These are phyloP conservation scores for Manihot esculenta DNA, from an alignment of 441 rosid species.

Conservation along the genomic window DNA sequence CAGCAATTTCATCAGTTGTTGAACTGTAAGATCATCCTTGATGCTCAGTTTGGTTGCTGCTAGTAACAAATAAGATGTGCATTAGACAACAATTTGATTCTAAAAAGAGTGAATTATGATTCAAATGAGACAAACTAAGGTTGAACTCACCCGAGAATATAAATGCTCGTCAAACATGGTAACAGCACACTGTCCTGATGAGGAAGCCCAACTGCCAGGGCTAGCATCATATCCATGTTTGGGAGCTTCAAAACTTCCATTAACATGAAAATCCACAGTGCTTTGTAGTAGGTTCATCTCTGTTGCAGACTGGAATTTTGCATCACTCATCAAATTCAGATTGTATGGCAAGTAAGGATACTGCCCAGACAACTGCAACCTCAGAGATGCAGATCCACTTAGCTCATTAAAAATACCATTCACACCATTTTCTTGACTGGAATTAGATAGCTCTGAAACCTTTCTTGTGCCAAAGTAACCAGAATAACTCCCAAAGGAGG, in stretches of 20 bases:
- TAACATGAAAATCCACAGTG: conserved; percentile 52
- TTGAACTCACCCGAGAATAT: conserved; percentile 50
- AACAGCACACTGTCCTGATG: conserved; percentile 52
- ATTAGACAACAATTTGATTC: conserved; percentile 1
- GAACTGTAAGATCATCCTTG: conserved; percentile 12
- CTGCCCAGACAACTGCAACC: conserved; percentile 50
- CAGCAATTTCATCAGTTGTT: conserved; percentile 21
- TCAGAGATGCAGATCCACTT: conserved; percentile 45
- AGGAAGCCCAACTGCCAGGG: conserved; percentile 62
- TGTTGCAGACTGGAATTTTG: conserved; percentile 49
- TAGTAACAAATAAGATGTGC: conserved; percentile 2
- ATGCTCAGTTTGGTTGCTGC: conserved; percentile 44
- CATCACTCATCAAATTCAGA: conserved; percentile 46
- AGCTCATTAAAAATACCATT: conserved; percentile 57
- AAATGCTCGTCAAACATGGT: conserved; percentile 59
- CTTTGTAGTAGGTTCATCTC: conserved; percentile 52
- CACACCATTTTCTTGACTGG: conserved; percentile 64
- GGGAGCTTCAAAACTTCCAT: conserved; percentile 56
- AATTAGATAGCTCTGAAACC: conserved; percentile 59
- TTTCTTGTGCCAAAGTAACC: conserved; percentile 62
- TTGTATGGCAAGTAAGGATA: conserved; percentile 46
- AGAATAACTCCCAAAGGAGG: conserved; percentile 77
- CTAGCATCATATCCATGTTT: conserved; percentile 44
- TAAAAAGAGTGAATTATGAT: too few relatives aligned
- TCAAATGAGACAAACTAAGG: too few relatives aligned